phyloP scores from a whole-genome alignment of 495 filamentous ascomycete species.

The Lineolata rhizophorae region DNA sequence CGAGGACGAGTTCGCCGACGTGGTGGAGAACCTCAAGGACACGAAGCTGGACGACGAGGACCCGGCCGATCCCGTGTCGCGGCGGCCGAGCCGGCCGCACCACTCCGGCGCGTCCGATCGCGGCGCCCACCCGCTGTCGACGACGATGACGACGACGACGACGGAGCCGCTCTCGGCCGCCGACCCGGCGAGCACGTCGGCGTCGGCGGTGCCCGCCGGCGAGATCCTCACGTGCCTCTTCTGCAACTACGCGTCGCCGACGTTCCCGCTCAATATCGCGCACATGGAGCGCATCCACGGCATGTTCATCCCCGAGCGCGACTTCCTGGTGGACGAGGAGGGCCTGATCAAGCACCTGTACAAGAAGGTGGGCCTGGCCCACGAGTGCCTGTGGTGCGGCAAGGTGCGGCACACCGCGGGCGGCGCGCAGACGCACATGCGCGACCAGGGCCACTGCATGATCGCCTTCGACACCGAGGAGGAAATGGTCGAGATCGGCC shows the following conservation, averaged over 20 bases:
- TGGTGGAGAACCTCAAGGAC: conserved; percentile 58
- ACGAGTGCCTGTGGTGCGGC: conserved; percentile 70
- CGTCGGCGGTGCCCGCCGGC: too few species aligned
- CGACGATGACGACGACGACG: conserved; percentile 3
- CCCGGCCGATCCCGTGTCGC: conserved; percentile 22
- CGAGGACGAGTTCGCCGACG: conserved; percentile 54
- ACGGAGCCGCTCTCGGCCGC: background rate
- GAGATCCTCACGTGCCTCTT: conserved; percentile 59
- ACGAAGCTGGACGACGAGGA: conserved; percentile 48
- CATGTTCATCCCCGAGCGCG: conserved; percentile 83
- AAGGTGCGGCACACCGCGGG: conserved; percentile 48
- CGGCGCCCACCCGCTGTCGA: conserved; percentile 19
- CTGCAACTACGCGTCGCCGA: conserved; percentile 63
- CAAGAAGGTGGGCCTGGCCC: conserved; percentile 51
- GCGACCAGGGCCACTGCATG: conserved; percentile 88
- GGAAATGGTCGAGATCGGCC: conserved; percentile 87
- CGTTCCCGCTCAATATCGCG: conserved; percentile 43
- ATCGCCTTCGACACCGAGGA: conserved; percentile 78
- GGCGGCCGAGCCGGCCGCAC: conserved; percentile 31
- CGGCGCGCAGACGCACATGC: conserved; percentile 85
- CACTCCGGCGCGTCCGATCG: conserved; percentile 25
- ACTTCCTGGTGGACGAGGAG: conserved; percentile 59
- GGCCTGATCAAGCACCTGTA: conserved; percentile 58
- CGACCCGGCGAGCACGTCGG: too few species aligned
- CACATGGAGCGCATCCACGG: conserved; percentile 90